Conservation (phyloP, 2,329 filamentous ascomycete species). For the Epicoccum nigrum region DNA sequence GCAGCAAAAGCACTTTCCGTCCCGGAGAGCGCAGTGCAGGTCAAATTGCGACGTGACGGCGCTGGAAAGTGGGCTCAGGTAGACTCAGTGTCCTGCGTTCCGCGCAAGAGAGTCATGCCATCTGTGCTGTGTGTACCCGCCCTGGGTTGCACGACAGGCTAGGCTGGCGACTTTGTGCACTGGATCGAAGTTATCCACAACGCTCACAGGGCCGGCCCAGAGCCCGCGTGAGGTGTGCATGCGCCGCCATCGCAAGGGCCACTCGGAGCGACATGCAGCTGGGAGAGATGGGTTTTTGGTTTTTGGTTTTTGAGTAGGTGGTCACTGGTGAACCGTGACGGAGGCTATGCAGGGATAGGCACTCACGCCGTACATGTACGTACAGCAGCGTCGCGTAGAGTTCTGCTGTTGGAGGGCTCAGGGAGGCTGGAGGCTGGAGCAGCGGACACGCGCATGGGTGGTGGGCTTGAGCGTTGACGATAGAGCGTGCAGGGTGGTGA, state of each 20-base stretch:
- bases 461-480: constrained; percentile 11
- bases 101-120: constrained; percentile 25
- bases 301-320: too few species aligned
- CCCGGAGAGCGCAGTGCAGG: constrained; percentile 6
- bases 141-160: constrained; percentile 22
- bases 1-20: constrained; percentile 5
- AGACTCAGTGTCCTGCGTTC: constrained; percentile 9
- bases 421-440: too few species aligned
- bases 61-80: constrained; percentile 12
- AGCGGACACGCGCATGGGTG: constrained; percentile 12
- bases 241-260: constrained; percentile 5
- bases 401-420: not conserved
- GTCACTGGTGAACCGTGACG: too few species aligned
- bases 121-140: constrained; percentile 23
- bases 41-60: constrained; percentile 14
- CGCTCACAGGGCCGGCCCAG: too few species aligned
- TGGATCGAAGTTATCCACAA: constrained; percentile 5
- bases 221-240: constrained; percentile 8
- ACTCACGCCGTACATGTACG: not conserved
- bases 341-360: constrained; percentile 4
- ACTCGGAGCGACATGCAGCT: not conserved
- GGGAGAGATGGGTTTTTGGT: not conserved
- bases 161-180: constrained; percentile 9
- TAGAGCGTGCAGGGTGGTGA: constrained; percentile 11
- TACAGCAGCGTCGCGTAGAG: not conserved